Evolutionary conservation across 2,329 filamentous ascomycete genomes (phyloP), one percentile per base, ranked within the genome.

Genomic region (Neoarthrinium moseri): DNA sequence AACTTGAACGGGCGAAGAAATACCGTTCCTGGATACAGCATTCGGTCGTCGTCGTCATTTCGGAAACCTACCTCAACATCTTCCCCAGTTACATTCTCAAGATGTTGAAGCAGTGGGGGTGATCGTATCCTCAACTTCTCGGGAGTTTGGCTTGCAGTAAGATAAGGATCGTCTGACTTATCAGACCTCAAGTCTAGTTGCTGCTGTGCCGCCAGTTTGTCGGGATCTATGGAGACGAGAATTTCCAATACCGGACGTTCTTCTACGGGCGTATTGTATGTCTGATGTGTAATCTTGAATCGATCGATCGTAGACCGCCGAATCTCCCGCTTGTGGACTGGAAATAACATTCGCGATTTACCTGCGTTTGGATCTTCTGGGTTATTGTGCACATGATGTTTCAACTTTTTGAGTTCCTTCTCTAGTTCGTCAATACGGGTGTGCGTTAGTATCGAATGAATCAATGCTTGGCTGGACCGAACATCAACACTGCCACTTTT

Each of bases 1-100:
- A 41, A 5, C 17, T 41, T 41, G 24, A 41, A 41, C 6, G 38
- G 23, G n/a, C 38, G 12, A 3, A 41, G 18, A 22, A 38, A 38
- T 1, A 22, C 20, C 6, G 12, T 11, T 1, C 35, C 35, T 15
- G 35, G 35, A 17, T 20, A 38, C n/a, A 38, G 4, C 4, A 8
- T 11, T 12, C 20, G 1, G 3, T 38, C 5, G 21, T 38, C 5
- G 20, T 12, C 8, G 5, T 38, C 20, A n/a, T 12, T 5, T 11
- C 5, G 1, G 15, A 23, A 20, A 5, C 26, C 26, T 12, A 23
- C 13, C 20, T 26, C 20, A 6, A 38, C 13, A 4, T 4, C 7
- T 10, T 38, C 35, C 13, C 35, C 35, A 3, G 20, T 38, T 6
- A 38, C 11, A 7, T n/a, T 12, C 3, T n/a, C 3, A n/a, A 38